These are phyloP conservation scores for Ciborinia camelliae DNA, from an alignment of 2,329 filamentous ascomycete species.

Conservation along the genomic window DNA sequence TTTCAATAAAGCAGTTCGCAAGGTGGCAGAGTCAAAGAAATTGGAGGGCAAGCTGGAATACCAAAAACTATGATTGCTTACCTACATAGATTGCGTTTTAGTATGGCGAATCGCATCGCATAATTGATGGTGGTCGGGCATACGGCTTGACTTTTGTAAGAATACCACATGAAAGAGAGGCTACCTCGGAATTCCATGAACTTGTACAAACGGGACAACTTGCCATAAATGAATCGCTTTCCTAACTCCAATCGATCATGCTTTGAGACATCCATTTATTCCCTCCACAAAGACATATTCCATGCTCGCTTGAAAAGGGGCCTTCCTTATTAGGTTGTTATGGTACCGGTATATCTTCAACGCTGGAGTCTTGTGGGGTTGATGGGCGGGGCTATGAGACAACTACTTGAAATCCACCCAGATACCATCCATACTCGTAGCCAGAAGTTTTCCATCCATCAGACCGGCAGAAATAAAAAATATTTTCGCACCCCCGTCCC, in stretches of 20 bases:
- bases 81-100: constrained; percentile 26
- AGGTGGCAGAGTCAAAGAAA: constrained; percentile 97
- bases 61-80: constrained; percentile 76
- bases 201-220: neutral
- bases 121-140: constrained; percentile 27
- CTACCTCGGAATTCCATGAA: constrained; percentile 1
- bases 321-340: neutral
- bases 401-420: neutral
- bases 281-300: neutral
- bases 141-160: constrained; percentile 32
- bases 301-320: constrained; percentile 19
- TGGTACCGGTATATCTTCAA: constrained; percentile 7
- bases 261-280: constrained; percentile 2
- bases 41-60: constrained; percentile 97
- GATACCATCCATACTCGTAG: neutral
- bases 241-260: neutral
- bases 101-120: constrained; percentile 31
- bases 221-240: neutral
- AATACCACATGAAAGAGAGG: constrained; percentile 30
- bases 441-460: neutral
- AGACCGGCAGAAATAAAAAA: constrained; percentile 4
- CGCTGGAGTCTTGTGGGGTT: constrained; percentile 10
- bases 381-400: constrained; percentile 9
- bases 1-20: constrained; percentile 98
- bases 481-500: neutral